phyloP scores from a whole-genome alignment of 768 basidiomycete species.

The Cystofilobasidium bisporidii region DNA sequence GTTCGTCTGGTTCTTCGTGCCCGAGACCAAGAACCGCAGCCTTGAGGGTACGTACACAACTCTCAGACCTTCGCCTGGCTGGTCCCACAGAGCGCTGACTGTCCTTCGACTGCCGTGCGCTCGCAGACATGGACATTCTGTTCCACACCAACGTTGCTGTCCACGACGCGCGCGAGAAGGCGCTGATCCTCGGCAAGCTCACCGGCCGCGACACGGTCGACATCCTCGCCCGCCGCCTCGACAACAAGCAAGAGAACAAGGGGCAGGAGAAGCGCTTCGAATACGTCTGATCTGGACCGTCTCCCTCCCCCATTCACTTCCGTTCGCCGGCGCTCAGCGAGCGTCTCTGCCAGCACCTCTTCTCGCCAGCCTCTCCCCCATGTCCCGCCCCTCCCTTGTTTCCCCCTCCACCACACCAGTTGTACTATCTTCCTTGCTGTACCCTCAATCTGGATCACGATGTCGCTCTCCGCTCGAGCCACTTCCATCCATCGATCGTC shows the following conservation, averaged over 20 bases:
- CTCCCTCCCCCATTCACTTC: too few species aligned
- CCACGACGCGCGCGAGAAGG: slow-evolving; percentile 1
- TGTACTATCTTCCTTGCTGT: too few species aligned
- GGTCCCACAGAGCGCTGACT: neutral
- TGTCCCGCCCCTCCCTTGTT: too few species aligned
- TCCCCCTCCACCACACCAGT: too few species aligned
- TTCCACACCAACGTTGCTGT: slow-evolving; percentile 5
- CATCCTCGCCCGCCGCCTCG: neutral
- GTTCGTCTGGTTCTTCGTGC: slow-evolving; percentile 28
- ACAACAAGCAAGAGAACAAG: neutral
- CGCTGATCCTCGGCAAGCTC: slow-evolving; percentile 4
- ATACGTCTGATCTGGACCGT: neutral
- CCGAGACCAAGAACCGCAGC: slow-evolving; percentile 30
- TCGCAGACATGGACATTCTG: neutral
- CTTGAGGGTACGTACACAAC: slow-evolving; percentile 29
- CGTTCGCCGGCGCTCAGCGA: too few species aligned
- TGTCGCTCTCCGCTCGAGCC: too few species aligned
- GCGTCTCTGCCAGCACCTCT: too few species aligned
- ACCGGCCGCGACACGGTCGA: neutral
- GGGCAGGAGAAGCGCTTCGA: neutral
- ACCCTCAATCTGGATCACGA: too few species aligned
- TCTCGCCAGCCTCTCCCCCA: too few species aligned
- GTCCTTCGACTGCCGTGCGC: too few species aligned
- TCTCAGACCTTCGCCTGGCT: too few species aligned
- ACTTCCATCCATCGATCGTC: too few species aligned